Evolutionary conservation across 2,329 filamentous ascomycete species (phyloP), one percentile per base, ranked within the genome.

Genomic region (Dactylellina leptospora): DNA sequence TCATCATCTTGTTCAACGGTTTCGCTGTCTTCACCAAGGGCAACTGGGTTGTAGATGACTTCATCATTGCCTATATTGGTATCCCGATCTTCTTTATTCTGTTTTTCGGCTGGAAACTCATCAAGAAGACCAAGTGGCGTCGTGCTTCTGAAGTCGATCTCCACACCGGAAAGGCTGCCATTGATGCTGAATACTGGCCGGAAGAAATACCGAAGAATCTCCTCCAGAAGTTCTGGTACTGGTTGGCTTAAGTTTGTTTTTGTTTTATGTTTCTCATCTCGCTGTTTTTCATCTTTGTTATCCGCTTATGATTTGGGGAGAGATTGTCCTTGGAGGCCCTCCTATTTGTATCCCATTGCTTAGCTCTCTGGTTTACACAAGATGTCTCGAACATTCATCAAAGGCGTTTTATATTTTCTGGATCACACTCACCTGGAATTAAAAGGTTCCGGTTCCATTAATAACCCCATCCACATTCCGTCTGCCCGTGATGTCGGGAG

Each of bases 1-100:
- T 91, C 23, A 82, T 93, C n/a, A 85, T 84, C 0, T 79, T 93
- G 2, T 88, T 90, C 75, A 91, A 91, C 76, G 90, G 90, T 0
- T 93, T 92, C 79, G 85, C 87, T 33, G 85, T 89, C 11, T 93
- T 93, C 78, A 89, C 88, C 78, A 85, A 86, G 0, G 80, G 82
- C 5, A 82, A 87, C 25, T 93, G 87, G 85, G 84, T 82, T 13
- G 84, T 83, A 0, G 82, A 83, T 3, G 82, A 83, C 75, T 95
- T 95, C 76, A 70, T 88, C n/a, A 85, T 85, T 0, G 83, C 53
- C 4, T 90, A 90, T 75, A 83, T 88, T n/a, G 86, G 86, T 6
- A 85, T 89, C 51, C 86, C 86, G 0, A 83, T 87, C 16, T 89
- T 89, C 76, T 75, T 85, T 1, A 79, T 81, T 0, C 81, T 89